A percentile compares a stretch with the other conserved stretches of the same genome.
These are phyloP conservation scores for Trichoderma koningiopsis DNA, from an alignment of 2,329 filamentous ascomycete genomes.

Conservation along the genomic window DNA sequence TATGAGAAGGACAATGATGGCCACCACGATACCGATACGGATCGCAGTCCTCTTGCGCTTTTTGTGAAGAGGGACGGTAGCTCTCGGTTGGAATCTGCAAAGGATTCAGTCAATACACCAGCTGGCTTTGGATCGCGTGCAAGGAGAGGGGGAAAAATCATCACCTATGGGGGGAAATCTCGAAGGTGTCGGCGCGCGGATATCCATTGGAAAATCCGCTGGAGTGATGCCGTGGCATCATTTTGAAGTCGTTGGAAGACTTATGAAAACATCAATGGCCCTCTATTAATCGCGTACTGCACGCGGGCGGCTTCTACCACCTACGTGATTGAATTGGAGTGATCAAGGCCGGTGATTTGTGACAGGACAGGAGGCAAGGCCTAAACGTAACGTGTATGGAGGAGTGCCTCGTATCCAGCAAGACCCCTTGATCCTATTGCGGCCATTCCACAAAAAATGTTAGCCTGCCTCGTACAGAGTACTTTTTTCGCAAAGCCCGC, in stretches of 20 bases:
- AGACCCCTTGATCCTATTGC: conserved; percentile 15
- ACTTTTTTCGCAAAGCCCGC: not conserved
- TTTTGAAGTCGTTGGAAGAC: conserved; percentile 52
- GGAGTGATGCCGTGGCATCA: conserved; percentile 82
- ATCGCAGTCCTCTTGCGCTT: conserved; percentile 73
- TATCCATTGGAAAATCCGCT: conserved; percentile 82
- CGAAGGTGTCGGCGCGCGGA: conserved; percentile 75
- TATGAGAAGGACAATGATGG: conserved; percentile 65
- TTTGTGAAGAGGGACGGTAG: conserved; percentile 69
- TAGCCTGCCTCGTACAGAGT: conserved; percentile 1
- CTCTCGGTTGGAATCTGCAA: conserved; percentile 74
- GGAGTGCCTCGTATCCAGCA: conserved; percentile 19
- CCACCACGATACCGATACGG: conserved; percentile 62
- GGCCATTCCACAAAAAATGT: conserved; percentile 18
- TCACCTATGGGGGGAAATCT: conserved; percentile 87
- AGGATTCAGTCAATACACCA: not conserved
- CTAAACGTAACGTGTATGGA: conserved; percentile 20
- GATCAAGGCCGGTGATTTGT: conserved; percentile 8
- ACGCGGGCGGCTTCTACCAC: conserved; percentile 15
- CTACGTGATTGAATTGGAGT: conserved; percentile 12
- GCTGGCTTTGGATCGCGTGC: not conserved
- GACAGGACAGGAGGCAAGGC: conserved; percentile 4
- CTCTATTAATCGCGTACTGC: conserved; percentile 7
- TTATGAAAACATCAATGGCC: conserved; percentile 36
- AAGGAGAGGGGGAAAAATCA: not conserved